Percentiles rank a stretch among this genome's conserved stretches.
Evolutionary conservation across 768 basidiomycete species (phyloP).

Genomic region (Holtermannia corniformis): DNA sequence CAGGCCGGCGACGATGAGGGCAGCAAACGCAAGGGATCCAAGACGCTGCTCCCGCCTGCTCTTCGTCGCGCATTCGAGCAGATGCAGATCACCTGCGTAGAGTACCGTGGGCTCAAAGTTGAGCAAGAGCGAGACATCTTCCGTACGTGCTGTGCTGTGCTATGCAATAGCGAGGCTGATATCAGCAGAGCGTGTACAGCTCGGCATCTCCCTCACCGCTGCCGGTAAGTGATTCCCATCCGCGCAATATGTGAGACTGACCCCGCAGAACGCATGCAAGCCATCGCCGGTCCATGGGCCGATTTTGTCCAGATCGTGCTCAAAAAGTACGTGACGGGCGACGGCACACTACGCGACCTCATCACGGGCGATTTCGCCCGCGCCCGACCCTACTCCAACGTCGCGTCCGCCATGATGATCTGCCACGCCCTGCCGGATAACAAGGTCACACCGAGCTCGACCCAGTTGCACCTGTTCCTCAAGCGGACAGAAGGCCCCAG

Average conservation of each 20-base stretch:
- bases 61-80: slow-evolving; percentile 22
- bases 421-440: too few relatives aligned
- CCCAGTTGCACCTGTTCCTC: neutral
- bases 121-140: slow-evolving; percentile 61
- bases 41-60: slow-evolving; percentile 12
- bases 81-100: slow-evolving; percentile 44
- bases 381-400: slow-evolving; percentile 65
- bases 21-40: slow-evolving; percentile 1
- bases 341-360: slow-evolving; percentile 52
- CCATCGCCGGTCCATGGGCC: slow-evolving; percentile 62
- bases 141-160: slow-evolving; percentile 23
- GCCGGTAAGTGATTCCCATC: too few relatives aligned
- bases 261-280: slow-evolving; percentile 62
- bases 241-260: neutral
- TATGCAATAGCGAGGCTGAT: neutral
- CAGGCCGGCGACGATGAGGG: neutral
- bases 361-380: slow-evolving; percentile 59
- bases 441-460: too few relatives aligned
- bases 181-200: slow-evolving; percentile 54
- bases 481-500: slow-evolving; percentile 12
- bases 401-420: slow-evolving; percentile 55
- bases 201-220: slow-evolving; percentile 64
- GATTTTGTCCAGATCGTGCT: slow-evolving; percentile 58
- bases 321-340: slow-evolving; percentile 50
- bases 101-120: slow-evolving; percentile 53